Evolutionary conservation across 1,139 yeast genomes (phyloP), one percentile per base, ranked within the genome.

Genomic region (Hemisphaericaspora subhashii): DNA sequence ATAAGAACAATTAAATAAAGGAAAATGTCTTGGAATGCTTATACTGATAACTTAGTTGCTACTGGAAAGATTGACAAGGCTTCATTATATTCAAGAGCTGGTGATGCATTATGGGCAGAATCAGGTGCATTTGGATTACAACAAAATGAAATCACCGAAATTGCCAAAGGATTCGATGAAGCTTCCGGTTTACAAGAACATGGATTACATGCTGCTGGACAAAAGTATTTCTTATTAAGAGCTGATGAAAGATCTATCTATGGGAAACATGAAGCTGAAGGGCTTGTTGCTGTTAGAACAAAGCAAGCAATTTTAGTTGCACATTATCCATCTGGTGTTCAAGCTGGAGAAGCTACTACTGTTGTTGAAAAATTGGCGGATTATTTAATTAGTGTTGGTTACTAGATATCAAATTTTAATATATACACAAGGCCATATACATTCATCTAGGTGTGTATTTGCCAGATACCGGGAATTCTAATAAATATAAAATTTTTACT

Each of bases 281-380:
- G 98, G 51, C 76, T 92, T 42, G 69, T 92, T 50, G 86, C 90
- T 48, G 97, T 92, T 38, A 84, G 96, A 74, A 89, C 98, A 43
- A 86, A 82, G 60, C 98, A 90, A 66, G 89, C 98, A 31, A 81
- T 92, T 43, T 69, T 92, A 58, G 68, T 94, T 57, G 97, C 94
- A n/a, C 98, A 92, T 65, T 94, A 92, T 62, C 96, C 97, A 11
- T 77, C 83, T 14, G 88, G 88, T 42, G 83, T 87, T 37, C 94
- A 83, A 60, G 89, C 98, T 23, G 96, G 96, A 51, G 96, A 87
- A 58, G 98, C 98, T 42, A 86, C 97, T 46, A 79, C 86, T 54
- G 84, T 89, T 48, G 96, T 90, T 41, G 98, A 92, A 64, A 90
- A 88, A 60, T 77, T 92, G 68, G 98, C 96, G 33, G 98, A 90